phyloP scores from a whole-genome alignment of 2,329 filamentous ascomycete species.

The Colletotrichum incanum region DNA sequence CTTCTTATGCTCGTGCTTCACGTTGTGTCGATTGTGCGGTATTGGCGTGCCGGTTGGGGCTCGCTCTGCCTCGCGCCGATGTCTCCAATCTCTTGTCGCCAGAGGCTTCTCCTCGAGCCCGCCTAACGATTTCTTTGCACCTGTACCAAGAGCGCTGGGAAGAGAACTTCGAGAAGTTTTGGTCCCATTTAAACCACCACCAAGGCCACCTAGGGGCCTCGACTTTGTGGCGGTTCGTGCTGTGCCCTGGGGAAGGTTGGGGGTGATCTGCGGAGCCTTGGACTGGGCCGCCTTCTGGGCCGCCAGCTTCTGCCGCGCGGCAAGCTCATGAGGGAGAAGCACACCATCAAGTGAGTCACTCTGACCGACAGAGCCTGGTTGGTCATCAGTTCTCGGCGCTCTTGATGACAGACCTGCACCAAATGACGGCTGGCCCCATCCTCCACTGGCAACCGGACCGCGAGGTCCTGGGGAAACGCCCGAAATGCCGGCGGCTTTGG shows the following conservation, averaged over 20 bases:
- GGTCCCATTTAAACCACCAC: background rate
- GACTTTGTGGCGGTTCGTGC: background rate
- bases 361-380: background rate
- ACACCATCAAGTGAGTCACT: slow-evolving; percentile 35
- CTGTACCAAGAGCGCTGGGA: background rate
- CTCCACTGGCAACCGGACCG: slow-evolving; percentile 17
- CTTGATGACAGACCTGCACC: background rate
- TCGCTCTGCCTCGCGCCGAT: slow-evolving; percentile 18
- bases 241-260: background rate
- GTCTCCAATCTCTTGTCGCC: slow-evolving; percentile 26
- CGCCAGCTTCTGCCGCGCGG: slow-evolving; percentile 50
- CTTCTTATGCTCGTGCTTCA: background rate
- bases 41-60: slow-evolving; percentile 17
- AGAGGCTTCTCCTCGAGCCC: slow-evolving; percentile 25
- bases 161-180: background rate
- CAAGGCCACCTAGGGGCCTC: background rate
- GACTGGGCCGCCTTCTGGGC: slow-evolving; percentile 3
- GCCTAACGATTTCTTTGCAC: background rate
- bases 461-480: background rate
- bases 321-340: slow-evolving; percentile 58
- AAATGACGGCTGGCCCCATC: slow-evolving; percentile 37
- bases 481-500: background rate
- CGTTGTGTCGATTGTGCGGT: slow-evolving; percentile 28
- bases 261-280: background rate
- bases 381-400: slow-evolving; percentile 2